Percentiles rank a stretch among this genome's conserved stretches.
These are phyloP conservation scores for Leccinum variabile DNA, from an alignment of 1,284 basidiomycete species.

Conservation along the genomic window DNA sequence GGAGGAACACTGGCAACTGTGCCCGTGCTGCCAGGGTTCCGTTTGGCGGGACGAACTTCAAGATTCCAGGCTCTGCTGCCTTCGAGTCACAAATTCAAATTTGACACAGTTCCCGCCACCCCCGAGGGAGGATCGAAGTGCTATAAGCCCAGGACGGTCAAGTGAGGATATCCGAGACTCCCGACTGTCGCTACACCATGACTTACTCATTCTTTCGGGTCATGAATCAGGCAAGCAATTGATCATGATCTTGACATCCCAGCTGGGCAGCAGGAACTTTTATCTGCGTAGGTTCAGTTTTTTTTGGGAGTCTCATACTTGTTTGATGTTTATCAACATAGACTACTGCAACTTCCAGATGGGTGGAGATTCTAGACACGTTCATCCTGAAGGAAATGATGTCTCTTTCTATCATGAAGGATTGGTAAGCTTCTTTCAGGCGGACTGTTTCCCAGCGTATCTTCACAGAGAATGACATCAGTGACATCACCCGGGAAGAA, in stretches of 20 bases:
- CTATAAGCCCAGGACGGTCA: conserved; percentile 6
- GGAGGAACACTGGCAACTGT: neutral
- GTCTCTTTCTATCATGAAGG: conserved; percentile 13
- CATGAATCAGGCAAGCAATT: neutral
- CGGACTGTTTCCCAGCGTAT: conserved; percentile 17
- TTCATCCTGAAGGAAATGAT: conserved; percentile 24
- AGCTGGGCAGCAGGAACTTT: conserved; percentile 16
- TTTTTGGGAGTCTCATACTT: neutral
- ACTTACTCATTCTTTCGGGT: neutral
- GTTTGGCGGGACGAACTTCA: conserved; percentile 3
- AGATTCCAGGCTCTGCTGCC: neutral
- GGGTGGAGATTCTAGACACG: conserved; percentile 10
- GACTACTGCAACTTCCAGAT: conserved; percentile 3
- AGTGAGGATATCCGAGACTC: conserved; percentile 2
- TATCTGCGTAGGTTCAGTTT: conserved; percentile 13
- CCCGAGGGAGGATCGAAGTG: conserved; percentile 20
- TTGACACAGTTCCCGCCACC: conserved; percentile 9
- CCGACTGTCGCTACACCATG: neutral
- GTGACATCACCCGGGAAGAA: neutral
- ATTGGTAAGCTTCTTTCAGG: conserved; percentile 13
- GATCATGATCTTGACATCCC: conserved; percentile 1
- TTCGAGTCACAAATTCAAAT: neutral
- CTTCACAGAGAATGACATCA: conserved; percentile 22
- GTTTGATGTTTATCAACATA: conserved; percentile 1
- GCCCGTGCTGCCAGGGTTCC: neutral